Evolutionary conservation across 495 filamentous ascomycete species (phyloP).

Genomic region (Daldinia decipiens): DNA sequence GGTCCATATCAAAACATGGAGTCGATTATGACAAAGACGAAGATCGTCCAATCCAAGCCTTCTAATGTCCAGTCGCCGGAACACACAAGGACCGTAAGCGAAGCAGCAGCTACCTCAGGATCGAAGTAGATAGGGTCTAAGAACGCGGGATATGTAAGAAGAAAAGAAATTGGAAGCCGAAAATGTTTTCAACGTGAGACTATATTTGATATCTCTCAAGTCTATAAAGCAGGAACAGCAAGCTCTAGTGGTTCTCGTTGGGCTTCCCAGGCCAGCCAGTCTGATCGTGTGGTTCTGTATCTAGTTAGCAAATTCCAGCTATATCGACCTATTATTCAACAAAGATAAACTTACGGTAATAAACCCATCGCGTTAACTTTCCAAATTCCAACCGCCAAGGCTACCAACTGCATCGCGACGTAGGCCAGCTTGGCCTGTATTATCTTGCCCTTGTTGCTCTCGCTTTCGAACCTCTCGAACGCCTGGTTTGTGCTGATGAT

Average conservation of each 20-base stretch:
- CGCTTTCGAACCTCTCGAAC: conserved; percentile 89
- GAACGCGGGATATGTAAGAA: not conserved
- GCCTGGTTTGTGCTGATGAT: conserved; percentile 79
- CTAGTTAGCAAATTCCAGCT: conserved; percentile 38
- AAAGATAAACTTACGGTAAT: conserved; percentile 74
- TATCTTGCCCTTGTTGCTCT: conserved; percentile 75
- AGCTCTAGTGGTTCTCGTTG: conserved; percentile 79
- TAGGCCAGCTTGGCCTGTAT: conserved; percentile 86
- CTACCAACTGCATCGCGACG: conserved; percentile 83
- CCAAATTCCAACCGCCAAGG: conserved; percentile 89
- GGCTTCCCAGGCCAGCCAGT: conserved; percentile 95
- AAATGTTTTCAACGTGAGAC: not conserved
- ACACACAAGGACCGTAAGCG: not conserved
- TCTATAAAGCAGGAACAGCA: conserved; percentile 67
- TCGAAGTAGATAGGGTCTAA: conserved; percentile 12
- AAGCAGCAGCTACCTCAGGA: conserved; percentile 31
- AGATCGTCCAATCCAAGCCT: not conserved
- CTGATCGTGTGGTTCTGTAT: conserved; percentile 85
- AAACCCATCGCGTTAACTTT: conserved; percentile 98
- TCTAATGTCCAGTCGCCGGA: not conserved
- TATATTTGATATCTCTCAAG: conserved; percentile 9
- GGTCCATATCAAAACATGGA: conserved; percentile 30
- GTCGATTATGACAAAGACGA: conserved; percentile 2
- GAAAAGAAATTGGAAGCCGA: not conserved
- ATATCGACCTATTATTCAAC: not conserved